Conservation (phyloP, 495 filamentous ascomycete genomes). For the Corynascus novoguineensis region DNA sequence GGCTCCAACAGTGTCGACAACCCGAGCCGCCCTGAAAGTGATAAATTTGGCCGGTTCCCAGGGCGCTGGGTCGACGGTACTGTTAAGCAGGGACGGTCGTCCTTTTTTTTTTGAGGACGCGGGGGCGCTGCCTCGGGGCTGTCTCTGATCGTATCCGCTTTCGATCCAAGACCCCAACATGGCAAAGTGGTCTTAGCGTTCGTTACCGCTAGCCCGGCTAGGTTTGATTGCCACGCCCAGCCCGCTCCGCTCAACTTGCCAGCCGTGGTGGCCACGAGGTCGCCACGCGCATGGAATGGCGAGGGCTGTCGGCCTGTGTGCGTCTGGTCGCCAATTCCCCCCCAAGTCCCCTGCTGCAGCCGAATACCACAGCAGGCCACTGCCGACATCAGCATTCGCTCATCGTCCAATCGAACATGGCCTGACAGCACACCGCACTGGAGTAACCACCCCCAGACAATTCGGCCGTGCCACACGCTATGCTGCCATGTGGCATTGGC, state of each 20-base stretch:
- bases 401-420: constrained; percentile 2
- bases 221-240: constrained; percentile 5
- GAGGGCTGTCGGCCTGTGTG: neutral
- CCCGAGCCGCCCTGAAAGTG: neutral
- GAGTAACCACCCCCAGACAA: too few relatives aligned
- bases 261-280: constrained; percentile 15
- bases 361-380: constrained; percentile 8
- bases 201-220: neutral
- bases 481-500: constrained; percentile 16
- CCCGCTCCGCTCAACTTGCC: neutral
- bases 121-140: neutral
- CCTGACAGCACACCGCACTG: neutral
- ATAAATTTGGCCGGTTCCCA: neutral
- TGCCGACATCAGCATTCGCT: constrained; percentile 11
- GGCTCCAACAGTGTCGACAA: neutral
- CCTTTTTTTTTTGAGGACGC: neutral
- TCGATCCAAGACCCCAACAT: neutral
- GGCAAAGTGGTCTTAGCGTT: neutral
- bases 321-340: neutral
- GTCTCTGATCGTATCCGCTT: neutral
- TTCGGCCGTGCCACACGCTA: neutral
- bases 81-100: neutral
- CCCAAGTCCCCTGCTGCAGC: neutral
- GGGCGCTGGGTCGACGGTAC: neutral
- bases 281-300: neutral